phyloP scores from a whole-genome alignment of 345 rosid genomes.

The Acer yangbiense region DNA sequence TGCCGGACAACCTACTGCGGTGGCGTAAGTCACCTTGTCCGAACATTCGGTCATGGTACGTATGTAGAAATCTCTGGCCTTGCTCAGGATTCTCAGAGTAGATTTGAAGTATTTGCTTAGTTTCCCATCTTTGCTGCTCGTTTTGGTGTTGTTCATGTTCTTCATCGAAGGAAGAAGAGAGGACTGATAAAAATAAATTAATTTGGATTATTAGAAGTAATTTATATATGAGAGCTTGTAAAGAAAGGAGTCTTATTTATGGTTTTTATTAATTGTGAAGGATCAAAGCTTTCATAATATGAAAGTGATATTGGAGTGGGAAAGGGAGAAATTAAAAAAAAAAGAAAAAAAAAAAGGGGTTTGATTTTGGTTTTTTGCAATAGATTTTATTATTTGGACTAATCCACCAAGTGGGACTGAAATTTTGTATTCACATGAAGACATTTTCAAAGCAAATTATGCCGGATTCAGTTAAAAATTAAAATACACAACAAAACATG shows the following conservation, averaged over 20 bases:
- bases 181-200: background rate
- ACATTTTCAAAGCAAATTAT: background rate
- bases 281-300: background rate
- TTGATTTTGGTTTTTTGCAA: background rate
- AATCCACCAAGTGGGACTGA: background rate
- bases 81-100: constrained; percentile 45
- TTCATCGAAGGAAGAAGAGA: background rate
- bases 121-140: constrained; percentile 31
- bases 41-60: constrained; percentile 63
- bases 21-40: constrained; percentile 35
- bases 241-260: background rate
- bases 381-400: background rate
- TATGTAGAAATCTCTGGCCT: constrained; percentile 59
- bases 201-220: too few relatives aligned
- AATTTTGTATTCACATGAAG: background rate
- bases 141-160: constrained; percentile 26
- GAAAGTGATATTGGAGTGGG: background rate
- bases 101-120: constrained; percentile 43
- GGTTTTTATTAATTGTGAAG: background rate
- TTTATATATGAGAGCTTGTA: background rate
- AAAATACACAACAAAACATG: background rate
- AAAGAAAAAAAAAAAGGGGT: background rate
- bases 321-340: background rate
- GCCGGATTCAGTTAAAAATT: background rate
- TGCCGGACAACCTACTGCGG: constrained; percentile 42